Base-by-base conservation (phyloP, 116 monocot species). In the Phalaenopsis hybrid region DNA sequence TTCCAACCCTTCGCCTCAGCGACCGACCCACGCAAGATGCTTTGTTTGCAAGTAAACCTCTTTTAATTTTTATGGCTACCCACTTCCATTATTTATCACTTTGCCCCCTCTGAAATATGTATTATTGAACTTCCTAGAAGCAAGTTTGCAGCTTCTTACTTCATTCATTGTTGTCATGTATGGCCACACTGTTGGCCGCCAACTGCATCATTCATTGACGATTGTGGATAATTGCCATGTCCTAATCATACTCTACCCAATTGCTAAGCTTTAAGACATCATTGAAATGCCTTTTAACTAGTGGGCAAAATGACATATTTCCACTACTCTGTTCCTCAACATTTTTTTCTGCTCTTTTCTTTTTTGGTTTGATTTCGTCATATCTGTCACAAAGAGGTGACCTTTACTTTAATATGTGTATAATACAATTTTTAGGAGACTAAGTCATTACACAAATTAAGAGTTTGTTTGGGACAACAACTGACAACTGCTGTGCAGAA, bases 31-130 rank as follows among this genome's bases (percentile, higher is more conserved):
- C 73, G 13, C 28, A 79, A 76, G 81, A 82, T 85, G 82, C 88
- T 37, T 88, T 81, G 82, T 34, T 41, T 6, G 43, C 79, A 84
- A 82, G 82, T 78, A 88, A 84, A 45, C 59, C 81, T 28, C 33
- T 13, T 43, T 78, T 77, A 33, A 46, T 55, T 59, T 55, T 55
- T 55, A 15, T 78, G 55, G 13, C 78, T 34, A 28, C 50, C 78
- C 31, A 28, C 55, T 55, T 52, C 78, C 57, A 55, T 31, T 78
- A 78, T 78, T 52, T 55, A 15, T 52, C 55, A 25, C 31, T 16
- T 55, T 33, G 25, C 52, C 78, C 50, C 57, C 28, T 33, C 15
- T 1, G 8, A 28, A 78, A 55, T 78, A 33, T 18, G 31, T 15
- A 52, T 78, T 13, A 78, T 48, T n/a, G 51, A 52, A 78, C 33